phyloP scores from a whole-genome alignment of 2,329 filamentous ascomycete genomes.

The Xylaria sp. region DNA sequence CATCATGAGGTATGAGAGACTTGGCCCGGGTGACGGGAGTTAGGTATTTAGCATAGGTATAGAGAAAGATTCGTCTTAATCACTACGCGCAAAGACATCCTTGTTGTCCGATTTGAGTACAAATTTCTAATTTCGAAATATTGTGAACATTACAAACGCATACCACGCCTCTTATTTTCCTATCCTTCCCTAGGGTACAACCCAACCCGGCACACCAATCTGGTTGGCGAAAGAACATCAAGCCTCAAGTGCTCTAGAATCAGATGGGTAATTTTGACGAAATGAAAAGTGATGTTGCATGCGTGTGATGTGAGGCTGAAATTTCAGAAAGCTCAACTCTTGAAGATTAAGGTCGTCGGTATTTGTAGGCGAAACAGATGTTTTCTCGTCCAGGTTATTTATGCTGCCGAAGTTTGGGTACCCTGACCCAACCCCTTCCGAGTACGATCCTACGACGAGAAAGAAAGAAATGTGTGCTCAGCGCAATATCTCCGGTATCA shows the following conservation, averaged over 20 bases:
- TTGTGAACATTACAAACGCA: constrained; percentile 30
- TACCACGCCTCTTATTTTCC: constrained; percentile 17
- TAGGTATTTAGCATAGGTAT: too few relatives aligned
- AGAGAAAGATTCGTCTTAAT: neutral
- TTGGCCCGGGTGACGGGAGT: neutral
- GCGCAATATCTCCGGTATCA: constrained; percentile 26
- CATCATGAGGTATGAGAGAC: neutral
- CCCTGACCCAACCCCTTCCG: neutral
- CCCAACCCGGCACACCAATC: constrained; percentile 2
- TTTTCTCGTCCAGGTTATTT: neutral
- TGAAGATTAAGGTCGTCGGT: neutral
- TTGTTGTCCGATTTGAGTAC: neutral
- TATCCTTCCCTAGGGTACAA: constrained; percentile 12
- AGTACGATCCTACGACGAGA: neutral
- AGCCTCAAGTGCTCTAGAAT: constrained; percentile 14
- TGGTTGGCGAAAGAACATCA: constrained; percentile 6
- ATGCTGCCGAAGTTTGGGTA: neutral
- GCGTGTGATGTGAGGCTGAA: neutral
- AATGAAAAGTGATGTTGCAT: constrained; percentile 4
- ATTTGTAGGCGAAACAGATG: neutral
- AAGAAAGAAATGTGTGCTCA: neutral
- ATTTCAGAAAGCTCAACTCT: neutral
- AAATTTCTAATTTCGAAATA: neutral
- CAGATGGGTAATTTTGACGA: constrained; percentile 6
- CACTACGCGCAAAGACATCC: neutral